Evolutionary conservation across 2,329 filamentous ascomycete species (phyloP).

Genomic region (Stachybotrys chlorohalonatus): DNA sequence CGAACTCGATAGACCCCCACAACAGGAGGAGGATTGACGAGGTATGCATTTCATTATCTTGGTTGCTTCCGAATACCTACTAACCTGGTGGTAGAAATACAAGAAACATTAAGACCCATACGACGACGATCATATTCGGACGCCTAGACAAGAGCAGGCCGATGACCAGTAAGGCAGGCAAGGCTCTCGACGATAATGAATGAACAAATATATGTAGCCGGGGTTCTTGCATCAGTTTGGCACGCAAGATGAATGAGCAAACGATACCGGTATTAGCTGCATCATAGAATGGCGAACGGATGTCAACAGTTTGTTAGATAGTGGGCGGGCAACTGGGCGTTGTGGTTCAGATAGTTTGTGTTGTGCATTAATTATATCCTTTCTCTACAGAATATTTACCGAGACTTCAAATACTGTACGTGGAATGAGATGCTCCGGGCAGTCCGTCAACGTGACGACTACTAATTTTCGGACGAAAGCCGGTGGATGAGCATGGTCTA

Average conservation of each 20-base stretch:
- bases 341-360: neutral
- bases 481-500: neutral
- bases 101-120: slow-evolving; percentile 27
- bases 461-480: no score
- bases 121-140: neutral
- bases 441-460: no score
- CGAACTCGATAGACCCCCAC: slow-evolving; percentile 78
- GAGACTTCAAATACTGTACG: no score
- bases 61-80: neutral
- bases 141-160: neutral
- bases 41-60: slow-evolving; percentile 52
- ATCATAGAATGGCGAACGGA: neutral
- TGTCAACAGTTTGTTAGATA: neutral
- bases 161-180: neutral
- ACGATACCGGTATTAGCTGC: neutral
- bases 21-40: slow-evolving; percentile 78
- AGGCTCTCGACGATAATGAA: neutral
- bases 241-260: neutral
- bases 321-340: neutral
- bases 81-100: slow-evolving; percentile 33
- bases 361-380: no score
- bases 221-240: neutral
- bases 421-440: no score
- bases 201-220: neutral
- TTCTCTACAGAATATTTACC: no score